phyloP scores from a whole-genome alignment of 2,329 filamentous ascomycete genomes.

The Dryadomyces quercus-mongolicae region DNA sequence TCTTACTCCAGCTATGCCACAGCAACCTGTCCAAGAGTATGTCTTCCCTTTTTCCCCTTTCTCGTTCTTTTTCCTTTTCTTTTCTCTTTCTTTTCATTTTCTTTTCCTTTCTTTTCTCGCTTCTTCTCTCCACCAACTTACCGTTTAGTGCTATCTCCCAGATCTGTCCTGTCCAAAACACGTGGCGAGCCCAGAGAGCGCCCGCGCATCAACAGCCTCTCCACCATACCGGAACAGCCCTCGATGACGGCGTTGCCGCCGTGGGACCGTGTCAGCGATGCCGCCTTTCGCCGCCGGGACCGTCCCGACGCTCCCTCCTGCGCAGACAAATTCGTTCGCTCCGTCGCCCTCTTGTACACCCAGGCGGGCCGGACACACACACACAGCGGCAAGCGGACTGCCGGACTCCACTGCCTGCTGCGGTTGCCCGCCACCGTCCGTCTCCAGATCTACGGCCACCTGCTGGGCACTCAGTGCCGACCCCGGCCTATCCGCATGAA shows the following conservation, averaged over 20 bases:
- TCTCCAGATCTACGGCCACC: neutral
- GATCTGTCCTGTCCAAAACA: neutral
- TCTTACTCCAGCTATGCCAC: neutral
- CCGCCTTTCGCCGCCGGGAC: neutral
- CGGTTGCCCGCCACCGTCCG: neutral
- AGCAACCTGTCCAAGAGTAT: neutral
- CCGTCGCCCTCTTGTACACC: neutral
- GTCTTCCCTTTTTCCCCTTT: neutral
- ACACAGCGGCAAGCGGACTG: too few species aligned
- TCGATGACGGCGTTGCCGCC: neutral
- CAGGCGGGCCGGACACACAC: neutral
- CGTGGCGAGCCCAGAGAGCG: neutral
- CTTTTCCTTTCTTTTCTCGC: neutral
- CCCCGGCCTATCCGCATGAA: slow-evolving; percentile 11
- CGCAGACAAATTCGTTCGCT: neutral
- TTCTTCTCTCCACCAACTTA: neutral
- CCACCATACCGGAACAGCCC: neutral
- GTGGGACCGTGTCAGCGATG: slow-evolving; percentile 8
- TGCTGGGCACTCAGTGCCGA: neutral
- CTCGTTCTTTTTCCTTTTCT: neutral
- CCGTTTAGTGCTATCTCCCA: neutral
- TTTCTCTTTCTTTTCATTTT: neutral
- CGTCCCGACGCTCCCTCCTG: neutral
- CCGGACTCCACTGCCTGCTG: neutral
- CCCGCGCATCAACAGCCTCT: neutral